A percentile compares a stretch with the other conserved stretches of the same genome.
Conservation (phyloP, 371 early-diverging fungal species). For the Mucor plumbeus region DNA sequence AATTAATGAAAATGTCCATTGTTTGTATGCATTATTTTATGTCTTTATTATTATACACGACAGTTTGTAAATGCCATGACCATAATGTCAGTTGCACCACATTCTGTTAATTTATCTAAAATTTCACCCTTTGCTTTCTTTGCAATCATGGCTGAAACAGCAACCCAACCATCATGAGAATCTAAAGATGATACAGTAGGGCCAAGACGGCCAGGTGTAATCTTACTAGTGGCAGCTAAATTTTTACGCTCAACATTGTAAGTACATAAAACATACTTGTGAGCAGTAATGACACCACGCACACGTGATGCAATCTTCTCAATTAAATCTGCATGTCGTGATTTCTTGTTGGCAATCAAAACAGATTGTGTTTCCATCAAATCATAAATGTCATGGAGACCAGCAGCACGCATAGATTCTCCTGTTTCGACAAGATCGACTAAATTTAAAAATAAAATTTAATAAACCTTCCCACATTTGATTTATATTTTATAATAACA, state of each 20-base stretch:
- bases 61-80: slow-evolving; percentile 83
- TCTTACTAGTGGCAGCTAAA: slow-evolving; percentile 65
- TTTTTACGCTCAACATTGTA: slow-evolving; percentile 82
- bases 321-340: slow-evolving; percentile 69
- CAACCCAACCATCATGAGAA: slow-evolving; percentile 84
- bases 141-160: slow-evolving; percentile 89
- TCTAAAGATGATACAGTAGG: slow-evolving; percentile 90
- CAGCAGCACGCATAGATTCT: slow-evolving; percentile 98
- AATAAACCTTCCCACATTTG: too few relatives aligned
- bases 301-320: slow-evolving; percentile 82
- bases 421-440: slow-evolving; percentile 81
- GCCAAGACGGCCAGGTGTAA: slow-evolving; percentile 93
- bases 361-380: slow-evolving; percentile 87
- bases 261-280: slow-evolving; percentile 84
- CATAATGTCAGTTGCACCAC: slow-evolving; percentile 94
- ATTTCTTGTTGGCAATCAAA: slow-evolving; percentile 75
- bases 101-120: slow-evolving; percentile 88
- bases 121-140: slow-evolving; percentile 78
- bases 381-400: slow-evolving; percentile 85
- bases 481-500: not conserved
- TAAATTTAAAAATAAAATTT: not conserved
- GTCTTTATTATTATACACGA: slow-evolving; percentile 57
- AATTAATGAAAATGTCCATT: slow-evolving; percentile 5
- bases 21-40: not conserved
- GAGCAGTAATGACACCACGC: slow-evolving; percentile 90